phyloP scores from a whole-genome alignment of 1,284 basidiomycete genomes.

The Ganoderma leucocontextum region DNA sequence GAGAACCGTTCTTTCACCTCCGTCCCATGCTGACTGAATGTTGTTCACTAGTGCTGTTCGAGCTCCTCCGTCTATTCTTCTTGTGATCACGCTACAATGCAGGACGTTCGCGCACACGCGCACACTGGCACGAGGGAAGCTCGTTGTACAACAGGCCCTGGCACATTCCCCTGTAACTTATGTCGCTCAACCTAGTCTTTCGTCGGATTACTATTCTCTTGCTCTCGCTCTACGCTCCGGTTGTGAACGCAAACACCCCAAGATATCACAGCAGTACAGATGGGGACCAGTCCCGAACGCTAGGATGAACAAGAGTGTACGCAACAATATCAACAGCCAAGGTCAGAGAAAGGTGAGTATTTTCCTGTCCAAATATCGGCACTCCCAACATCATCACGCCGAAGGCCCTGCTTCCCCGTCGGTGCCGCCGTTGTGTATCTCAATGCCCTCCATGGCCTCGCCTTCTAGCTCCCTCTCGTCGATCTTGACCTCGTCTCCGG shows the following conservation, averaged over 20 bases:
- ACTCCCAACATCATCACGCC: slow-evolving; percentile 5
- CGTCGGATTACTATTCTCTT: slow-evolving; percentile 6
- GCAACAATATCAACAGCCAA: not conserved
- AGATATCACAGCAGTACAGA: not conserved
- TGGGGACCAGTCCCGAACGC: not conserved
- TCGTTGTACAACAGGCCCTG: slow-evolving; percentile 35
- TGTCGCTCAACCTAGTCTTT: slow-evolving; percentile 26
- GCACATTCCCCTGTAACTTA: slow-evolving; percentile 29
- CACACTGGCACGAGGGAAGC: slow-evolving; percentile 23
- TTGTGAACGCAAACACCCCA: not conserved
- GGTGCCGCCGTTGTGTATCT: slow-evolving; percentile 44
- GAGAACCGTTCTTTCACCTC: not conserved
- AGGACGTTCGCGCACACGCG: slow-evolving; percentile 5
- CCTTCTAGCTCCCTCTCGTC: slow-evolving; percentile 81
- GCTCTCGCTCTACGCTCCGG: not conserved
- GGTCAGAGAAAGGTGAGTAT: not conserved
- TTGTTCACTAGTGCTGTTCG: slow-evolving; percentile 67
- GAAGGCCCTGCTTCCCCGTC: slow-evolving; percentile 26
- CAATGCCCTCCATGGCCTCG: slow-evolving; percentile 80
- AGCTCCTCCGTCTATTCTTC: slow-evolving; percentile 71
- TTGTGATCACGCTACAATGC: slow-evolving; percentile 49
- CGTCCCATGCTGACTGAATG: slow-evolving; percentile 5
- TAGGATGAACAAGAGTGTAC: not conserved
- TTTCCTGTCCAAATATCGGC: not conserved
- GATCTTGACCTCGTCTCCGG: slow-evolving; percentile 80